Evolutionary conservation across 23 red algal species (phyloP).

Genomic region (Chondrus crispus): DNA sequence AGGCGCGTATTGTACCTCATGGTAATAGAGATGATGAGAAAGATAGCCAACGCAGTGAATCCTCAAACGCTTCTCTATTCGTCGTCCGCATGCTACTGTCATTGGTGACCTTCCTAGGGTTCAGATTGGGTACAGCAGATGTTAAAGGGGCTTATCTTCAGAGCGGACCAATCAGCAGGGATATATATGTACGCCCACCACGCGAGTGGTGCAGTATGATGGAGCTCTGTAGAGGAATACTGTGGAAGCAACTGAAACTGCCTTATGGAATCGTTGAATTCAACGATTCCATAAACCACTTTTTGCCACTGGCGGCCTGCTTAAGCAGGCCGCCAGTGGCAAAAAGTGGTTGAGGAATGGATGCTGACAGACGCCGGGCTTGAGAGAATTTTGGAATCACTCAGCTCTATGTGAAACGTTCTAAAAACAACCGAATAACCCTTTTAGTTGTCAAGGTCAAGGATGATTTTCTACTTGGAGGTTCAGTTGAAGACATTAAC

Average conservation of each 20-base stretch:
- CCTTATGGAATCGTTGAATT: neutral
- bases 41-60: too few species aligned
- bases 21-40: conserved; percentile 8
- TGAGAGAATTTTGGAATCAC: neutral
- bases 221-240: neutral
- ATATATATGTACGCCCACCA: neutral
- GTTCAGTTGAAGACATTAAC: neutral
- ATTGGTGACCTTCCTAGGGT: neutral
- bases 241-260: neutral
- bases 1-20: neutral
- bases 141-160: neutral
- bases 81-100: neutral
- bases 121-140: neutral
- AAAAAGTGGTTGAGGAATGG: neutral
- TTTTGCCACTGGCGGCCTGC: neutral
- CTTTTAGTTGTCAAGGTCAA: neutral
- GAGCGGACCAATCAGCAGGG: neutral
- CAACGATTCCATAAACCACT: neutral
- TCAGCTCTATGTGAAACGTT: neutral
- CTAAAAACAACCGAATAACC: neutral
- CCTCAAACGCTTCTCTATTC: neutral
- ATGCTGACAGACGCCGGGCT: neutral
- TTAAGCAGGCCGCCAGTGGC: neutral
- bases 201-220: neutral
- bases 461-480: neutral